phyloP scores from a whole-genome alignment of 163 green algal species.

The Chlorella variabilis region DNA sequence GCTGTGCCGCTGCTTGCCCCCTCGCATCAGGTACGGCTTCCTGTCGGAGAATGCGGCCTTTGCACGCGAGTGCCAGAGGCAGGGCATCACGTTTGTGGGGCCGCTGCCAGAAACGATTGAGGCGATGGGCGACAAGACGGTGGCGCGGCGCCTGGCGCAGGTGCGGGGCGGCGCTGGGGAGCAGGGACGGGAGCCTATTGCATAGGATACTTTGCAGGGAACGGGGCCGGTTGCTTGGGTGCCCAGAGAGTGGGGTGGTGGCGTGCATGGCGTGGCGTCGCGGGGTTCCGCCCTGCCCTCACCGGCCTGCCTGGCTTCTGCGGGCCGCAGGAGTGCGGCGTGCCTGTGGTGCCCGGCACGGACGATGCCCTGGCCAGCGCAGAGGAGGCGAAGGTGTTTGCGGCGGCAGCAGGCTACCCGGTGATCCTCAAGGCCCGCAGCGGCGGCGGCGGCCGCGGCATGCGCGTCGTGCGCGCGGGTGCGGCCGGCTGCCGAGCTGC shows the following conservation, averaged over 20 bases:
- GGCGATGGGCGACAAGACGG: conserved; percentile 92
- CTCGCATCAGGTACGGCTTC: conserved; percentile 97
- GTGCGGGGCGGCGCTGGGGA: not conserved
- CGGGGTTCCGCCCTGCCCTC: too few species aligned
- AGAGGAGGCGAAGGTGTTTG: conserved; percentile 80
- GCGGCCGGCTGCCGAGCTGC: not conserved
- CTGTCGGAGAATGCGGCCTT: conserved; percentile 95
- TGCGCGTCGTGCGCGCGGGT: conserved; percentile 83
- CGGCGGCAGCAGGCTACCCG: conserved; percentile 80
- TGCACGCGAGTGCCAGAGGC: conserved; percentile 82
- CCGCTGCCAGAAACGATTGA: conserved; percentile 88
- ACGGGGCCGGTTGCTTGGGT: not conserved
- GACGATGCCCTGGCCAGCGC: conserved; percentile 71
- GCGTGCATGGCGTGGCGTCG: not conserved
- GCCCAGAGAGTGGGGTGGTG: not conserved
- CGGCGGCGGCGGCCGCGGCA: conserved; percentile 93
- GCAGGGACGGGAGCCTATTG: too few species aligned
- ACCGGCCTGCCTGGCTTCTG: too few species aligned
- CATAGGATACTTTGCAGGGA: not conserved
- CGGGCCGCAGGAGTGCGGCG: conserved; percentile 78
- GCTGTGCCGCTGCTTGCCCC: too few species aligned
- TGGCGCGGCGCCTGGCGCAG: conserved; percentile 49
- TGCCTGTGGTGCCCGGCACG: conserved; percentile 89
- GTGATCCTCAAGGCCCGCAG: conserved; percentile 97
- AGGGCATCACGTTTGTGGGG: conserved; percentile 94